phyloP scores from a whole-genome alignment of 2,329 filamentous ascomycete species.

The Camillea tinctor region DNA sequence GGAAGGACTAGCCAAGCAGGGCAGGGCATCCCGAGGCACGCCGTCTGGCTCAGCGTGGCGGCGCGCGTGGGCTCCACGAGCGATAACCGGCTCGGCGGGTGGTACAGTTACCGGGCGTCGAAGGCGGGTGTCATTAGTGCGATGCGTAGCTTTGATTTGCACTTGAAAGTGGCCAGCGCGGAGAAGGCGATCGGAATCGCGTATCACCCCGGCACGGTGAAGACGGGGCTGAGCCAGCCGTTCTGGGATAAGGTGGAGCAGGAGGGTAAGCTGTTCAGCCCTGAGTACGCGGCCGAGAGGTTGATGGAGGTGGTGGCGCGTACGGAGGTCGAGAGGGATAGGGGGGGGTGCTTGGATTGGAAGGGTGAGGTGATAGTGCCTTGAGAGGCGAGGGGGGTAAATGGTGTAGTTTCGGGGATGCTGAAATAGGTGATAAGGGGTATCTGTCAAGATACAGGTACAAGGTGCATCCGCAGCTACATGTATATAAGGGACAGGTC shows the following conservation, averaged over 20 bases:
- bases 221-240: conserved; percentile 68
- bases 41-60: conserved; percentile 72
- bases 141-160: conserved; percentile 69
- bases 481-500: too few relatives aligned
- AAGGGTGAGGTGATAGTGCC: conserved; percentile 62
- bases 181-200: conserved; percentile 65
- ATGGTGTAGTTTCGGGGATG: too few relatives aligned
- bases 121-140: conserved; percentile 74
- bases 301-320: conserved; percentile 58
- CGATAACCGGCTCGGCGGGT: conserved; percentile 73
- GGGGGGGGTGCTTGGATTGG: conserved; percentile 70
- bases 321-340: conserved; percentile 49
- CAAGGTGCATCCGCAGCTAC: too few relatives aligned
- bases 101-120: conserved; percentile 77
- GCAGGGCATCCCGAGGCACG: conserved; percentile 45
- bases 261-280: conserved; percentile 62
- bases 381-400: conserved; percentile 33
- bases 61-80: conserved; percentile 73
- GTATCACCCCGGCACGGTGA: conserved; percentile 79
- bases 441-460: too few relatives aligned
- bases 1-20: not conserved
- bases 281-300: conserved; percentile 64
- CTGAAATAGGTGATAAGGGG: too few relatives aligned
- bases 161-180: conserved; percentile 55
- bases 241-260: conserved; percentile 65